Evolutionary conservation across 2,329 filamentous ascomycete genomes (phyloP).

Genomic region (Tricladium varicosporioides): DNA sequence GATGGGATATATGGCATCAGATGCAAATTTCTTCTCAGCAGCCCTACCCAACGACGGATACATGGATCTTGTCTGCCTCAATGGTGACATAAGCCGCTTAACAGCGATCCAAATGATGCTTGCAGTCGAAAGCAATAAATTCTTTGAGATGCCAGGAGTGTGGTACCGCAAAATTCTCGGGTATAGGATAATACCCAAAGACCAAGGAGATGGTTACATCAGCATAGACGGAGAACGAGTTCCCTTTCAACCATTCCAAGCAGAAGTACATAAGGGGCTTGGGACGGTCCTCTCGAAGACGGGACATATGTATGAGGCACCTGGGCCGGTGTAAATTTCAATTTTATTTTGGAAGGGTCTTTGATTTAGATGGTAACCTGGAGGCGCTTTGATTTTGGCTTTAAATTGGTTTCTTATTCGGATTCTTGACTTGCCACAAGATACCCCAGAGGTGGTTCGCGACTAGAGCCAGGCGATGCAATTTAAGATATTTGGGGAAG

Average conservation of each 20-base stretch:
- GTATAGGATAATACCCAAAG: slow-evolving; percentile 77
- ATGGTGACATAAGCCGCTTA: slow-evolving; percentile 68
- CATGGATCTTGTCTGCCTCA: slow-evolving; percentile 79
- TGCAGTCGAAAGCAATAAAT: slow-evolving; percentile 67
- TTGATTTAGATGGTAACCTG: not conserved
- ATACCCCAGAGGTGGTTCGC: slow-evolving; percentile 21
- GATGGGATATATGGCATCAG: slow-evolving; percentile 89
- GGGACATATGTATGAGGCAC: slow-evolving; percentile 67
- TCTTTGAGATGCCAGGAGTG: slow-evolving; percentile 78
- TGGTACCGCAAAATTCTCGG: slow-evolving; percentile 83
- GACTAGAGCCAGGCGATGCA: slow-evolving; percentile 1
- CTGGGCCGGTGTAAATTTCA: slow-evolving; percentile 36
- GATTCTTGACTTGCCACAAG: not conserved
- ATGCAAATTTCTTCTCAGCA: slow-evolving; percentile 84
- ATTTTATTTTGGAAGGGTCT: not conserved
- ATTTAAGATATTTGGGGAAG: slow-evolving; percentile 13
- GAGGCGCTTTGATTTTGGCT: not conserved
- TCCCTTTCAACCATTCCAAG: slow-evolving; percentile 87
- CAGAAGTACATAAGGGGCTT: slow-evolving; percentile 78
- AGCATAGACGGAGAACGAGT: slow-evolving; percentile 90
- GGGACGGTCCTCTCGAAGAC: slow-evolving; percentile 81
- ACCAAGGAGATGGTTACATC: slow-evolving; percentile 75
- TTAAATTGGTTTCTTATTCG: not conserved
- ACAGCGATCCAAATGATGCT: slow-evolving; percentile 69
- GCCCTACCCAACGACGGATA: slow-evolving; percentile 80